Evolutionary conservation across 345 rosid species (phyloP), one percentile per base, ranked within the genome.

Genomic region (Geranium brycei): DNA sequence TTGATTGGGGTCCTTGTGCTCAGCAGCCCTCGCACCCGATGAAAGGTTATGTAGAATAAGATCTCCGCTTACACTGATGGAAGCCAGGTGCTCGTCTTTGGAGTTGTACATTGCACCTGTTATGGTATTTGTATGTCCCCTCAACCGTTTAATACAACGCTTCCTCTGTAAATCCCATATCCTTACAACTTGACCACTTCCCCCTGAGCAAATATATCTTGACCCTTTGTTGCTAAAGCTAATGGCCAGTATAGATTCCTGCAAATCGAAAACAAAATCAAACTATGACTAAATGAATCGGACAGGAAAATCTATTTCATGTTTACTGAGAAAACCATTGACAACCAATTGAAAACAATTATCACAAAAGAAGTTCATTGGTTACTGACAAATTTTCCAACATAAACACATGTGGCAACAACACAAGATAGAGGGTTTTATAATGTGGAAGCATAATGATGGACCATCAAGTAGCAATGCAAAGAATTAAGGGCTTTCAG

Each of bases 41-140:
- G 88, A 87, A 76, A 95, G 97, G 81, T 84, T 95, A 72, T 91
- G 99, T 67, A 95, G 87, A 61, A 95, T 85, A 59, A 95, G 83
- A 75, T 95, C 95, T 62, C 97, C 99, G 66, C 81, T 77, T 70
- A 82, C 66, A 77, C 99, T 88, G 64, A 91, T 81, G 62, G 96
- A 95, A 67, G 97, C 99, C 89, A 95, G 78, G 77, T 91, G 92
- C 70, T 95, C 97, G 64, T 95, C 99, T 79, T 91, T 95, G 75
- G 92, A 88, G 65, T 95, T 95, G 85, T 91, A 95, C 87, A 88
- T 79, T 51, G 81, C 96, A 58, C 93, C 89, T 0, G 96, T 88
- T 71, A 95, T 85, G 18, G 91, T 81, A 78, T 75, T 79, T 19
- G 82, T 80, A 78, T 95, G 97, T 72, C 99, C 99, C 84, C 62